phyloP scores from a whole-genome alignment of 2,329 filamentous ascomycete genomes.

The Raffaelea ambrosiae region DNA sequence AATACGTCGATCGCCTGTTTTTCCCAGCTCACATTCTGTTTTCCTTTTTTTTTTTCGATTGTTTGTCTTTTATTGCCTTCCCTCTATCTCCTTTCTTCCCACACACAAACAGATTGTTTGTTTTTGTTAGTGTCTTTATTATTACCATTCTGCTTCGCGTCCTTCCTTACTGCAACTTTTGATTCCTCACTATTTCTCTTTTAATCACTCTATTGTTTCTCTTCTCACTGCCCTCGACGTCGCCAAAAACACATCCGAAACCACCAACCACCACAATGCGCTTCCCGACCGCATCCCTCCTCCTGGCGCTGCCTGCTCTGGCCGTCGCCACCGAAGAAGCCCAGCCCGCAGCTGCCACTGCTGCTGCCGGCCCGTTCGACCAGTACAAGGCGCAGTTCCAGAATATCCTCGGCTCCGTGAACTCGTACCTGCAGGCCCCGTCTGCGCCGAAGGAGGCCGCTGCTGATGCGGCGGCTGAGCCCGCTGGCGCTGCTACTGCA shows the following conservation, averaged over 20 bases:
- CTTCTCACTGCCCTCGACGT: background rate
- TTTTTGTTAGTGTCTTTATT: background rate
- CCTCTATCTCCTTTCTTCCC: background rate
- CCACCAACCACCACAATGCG: constrained; percentile 39
- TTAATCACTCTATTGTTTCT: background rate
- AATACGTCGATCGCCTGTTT: background rate
- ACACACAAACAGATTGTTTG: background rate
- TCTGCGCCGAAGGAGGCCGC: constrained; percentile 1
- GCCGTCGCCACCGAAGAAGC: constrained; percentile 36
- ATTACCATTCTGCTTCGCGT: background rate
- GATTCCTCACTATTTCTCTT: background rate
- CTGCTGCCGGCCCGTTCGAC: constrained; percentile 32
- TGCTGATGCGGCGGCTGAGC: constrained; percentile 28
- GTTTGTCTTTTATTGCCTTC: background rate
- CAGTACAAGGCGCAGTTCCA: constrained; percentile 57
- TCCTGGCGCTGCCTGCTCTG: constrained; percentile 49
- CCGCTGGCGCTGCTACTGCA: constrained; percentile 21
- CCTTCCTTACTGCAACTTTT: background rate
- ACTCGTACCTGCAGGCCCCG: constrained; percentile 40
- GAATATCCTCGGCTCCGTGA: constrained; percentile 52
- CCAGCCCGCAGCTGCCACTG: constrained; percentile 34
- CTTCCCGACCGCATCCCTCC: constrained; percentile 39
- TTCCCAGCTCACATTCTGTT: background rate
- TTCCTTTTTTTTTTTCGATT: background rate
- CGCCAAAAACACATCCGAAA: too few relatives aligned